These are phyloP conservation scores for Penicillium psychrosexuale DNA, from an alignment of 2,329 filamentous ascomycete species.

Conservation along the genomic window DNA sequence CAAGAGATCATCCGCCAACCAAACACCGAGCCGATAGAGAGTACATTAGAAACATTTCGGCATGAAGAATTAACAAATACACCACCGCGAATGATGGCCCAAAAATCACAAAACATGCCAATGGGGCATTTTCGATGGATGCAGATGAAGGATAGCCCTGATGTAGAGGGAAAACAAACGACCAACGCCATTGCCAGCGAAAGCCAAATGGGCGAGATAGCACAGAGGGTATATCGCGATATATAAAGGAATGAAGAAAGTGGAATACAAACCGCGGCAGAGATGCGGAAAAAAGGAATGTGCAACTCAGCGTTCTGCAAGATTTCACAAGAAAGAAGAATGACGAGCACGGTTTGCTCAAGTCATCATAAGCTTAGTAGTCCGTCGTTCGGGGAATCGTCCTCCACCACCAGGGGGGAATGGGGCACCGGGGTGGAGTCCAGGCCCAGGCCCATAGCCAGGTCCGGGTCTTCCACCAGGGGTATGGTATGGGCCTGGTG, in stretches of 20 bases:
- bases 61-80: slow-evolving; percentile 9
- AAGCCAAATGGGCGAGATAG: slow-evolving; percentile 9
- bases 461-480: background rate
- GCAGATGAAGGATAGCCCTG: slow-evolving; percentile 6
- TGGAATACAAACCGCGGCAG: background rate
- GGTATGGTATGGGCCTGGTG: slow-evolving; percentile 26
- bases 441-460: slow-evolving; percentile 12
- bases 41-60: slow-evolving; percentile 18
- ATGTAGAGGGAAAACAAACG: slow-evolving; percentile 4
- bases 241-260: slow-evolving; percentile 16
- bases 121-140: background rate
- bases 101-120: background rate
- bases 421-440: slow-evolving; percentile 21
- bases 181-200: slow-evolving; percentile 16
- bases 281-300: background rate
- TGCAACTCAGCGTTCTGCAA: background rate
- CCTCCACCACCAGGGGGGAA: slow-evolving; percentile 31
- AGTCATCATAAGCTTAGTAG: slow-evolving; percentile 50
- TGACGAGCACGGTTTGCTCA: slow-evolving; percentile 24
- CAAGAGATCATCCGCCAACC: background rate
- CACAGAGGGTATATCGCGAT: slow-evolving; percentile 25
- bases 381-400: slow-evolving; percentile 49
- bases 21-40: slow-evolving; percentile 15
- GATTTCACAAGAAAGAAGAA: background rate
- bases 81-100: slow-evolving; percentile 3